Evolutionary conservation across 352 stramenopile genomes (phyloP).

Genomic region (Pythium dissotocum): DNA sequence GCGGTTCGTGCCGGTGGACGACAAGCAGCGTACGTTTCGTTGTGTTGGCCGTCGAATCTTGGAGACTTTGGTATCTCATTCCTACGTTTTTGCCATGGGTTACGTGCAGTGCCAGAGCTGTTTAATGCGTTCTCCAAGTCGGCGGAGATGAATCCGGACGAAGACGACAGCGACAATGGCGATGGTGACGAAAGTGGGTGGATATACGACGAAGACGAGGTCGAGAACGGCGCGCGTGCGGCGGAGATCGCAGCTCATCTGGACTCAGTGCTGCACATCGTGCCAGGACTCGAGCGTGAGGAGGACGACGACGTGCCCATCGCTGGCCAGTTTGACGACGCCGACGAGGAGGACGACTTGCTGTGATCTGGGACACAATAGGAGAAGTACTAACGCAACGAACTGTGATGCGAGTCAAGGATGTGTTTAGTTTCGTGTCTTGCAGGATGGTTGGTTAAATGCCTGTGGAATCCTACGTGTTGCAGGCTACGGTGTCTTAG

Average conservation of each 20-base stretch:
- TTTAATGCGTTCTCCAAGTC: slow-evolving; percentile 81
- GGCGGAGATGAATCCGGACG: slow-evolving; percentile 82
- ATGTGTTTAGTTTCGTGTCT: slow-evolving; percentile 3
- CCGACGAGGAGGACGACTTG: slow-evolving; percentile 58
- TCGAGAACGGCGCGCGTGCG: slow-evolving; percentile 59
- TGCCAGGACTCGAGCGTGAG: slow-evolving; percentile 37
- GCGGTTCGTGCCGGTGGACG: slow-evolving; percentile 67
- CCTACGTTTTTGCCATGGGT: background rate
- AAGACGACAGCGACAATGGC: slow-evolving; percentile 42
- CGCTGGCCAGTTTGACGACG: slow-evolving; percentile 80
- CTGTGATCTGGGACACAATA: slow-evolving; percentile 17
- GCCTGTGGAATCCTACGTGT: background rate
- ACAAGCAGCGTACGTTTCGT: slow-evolving; percentile 52
- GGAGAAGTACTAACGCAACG: too few species aligned
- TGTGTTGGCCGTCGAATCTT: background rate
- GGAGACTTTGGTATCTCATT: too few species aligned
- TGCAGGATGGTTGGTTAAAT: background rate
- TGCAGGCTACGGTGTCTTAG: slow-evolving; percentile 27
- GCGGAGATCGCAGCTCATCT: slow-evolving; percentile 63
- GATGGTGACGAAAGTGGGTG: slow-evolving; percentile 43
- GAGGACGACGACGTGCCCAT: slow-evolving; percentile 28
- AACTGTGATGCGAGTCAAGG: background rate
- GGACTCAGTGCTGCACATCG: slow-evolving; percentile 71
- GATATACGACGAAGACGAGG: slow-evolving; percentile 85
- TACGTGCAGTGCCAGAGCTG: slow-evolving; percentile 56